These are phyloP conservation scores for Pythium brachiatum DNA, from an alignment of 352 stramenopile genomes.

Conservation along the genomic window DNA sequence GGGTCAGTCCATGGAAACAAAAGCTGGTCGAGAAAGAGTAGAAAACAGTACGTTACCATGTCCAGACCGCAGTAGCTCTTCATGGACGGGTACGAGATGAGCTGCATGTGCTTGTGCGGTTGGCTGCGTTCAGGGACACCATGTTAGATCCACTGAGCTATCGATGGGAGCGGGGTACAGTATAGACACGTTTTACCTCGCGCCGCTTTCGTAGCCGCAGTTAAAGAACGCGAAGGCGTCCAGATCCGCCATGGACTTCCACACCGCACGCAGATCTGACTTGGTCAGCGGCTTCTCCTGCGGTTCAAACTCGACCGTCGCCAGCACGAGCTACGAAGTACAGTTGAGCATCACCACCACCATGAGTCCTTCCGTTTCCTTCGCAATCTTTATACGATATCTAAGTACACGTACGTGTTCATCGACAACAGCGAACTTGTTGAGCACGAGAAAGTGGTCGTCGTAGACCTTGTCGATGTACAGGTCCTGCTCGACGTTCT, in stretches of 20 bases:
- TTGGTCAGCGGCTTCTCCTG: slow-evolving; percentile 54
- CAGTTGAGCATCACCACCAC: not conserved
- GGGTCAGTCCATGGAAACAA: slow-evolving; percentile 13
- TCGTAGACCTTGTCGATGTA: slow-evolving; percentile 60
- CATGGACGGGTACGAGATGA: slow-evolving; percentile 79
- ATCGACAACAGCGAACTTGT: slow-evolving; percentile 81
- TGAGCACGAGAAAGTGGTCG: slow-evolving; percentile 79
- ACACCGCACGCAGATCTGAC: slow-evolving; percentile 64
- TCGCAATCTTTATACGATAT: not conserved
- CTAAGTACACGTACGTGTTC: slow-evolving; percentile 46
- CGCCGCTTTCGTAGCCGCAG: slow-evolving; percentile 77
- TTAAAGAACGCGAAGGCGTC: slow-evolving; percentile 86
- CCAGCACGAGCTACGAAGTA: slow-evolving; percentile 53
- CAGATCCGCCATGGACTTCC: slow-evolving; percentile 64
- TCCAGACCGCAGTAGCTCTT: slow-evolving; percentile 52
- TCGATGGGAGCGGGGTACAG: not conserved
- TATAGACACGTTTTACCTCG: slow-evolving; percentile 36
- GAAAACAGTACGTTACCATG: slow-evolving; percentile 36
- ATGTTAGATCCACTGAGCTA: not conserved
- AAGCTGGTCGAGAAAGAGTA: not conserved
- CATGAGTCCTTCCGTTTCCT: not conserved
- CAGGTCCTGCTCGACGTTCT: slow-evolving; percentile 68
- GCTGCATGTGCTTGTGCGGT: slow-evolving; percentile 87
- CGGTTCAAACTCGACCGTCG: slow-evolving; percentile 66
- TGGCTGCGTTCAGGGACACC: slow-evolving; percentile 36